Base-by-base conservation (phyloP, 495 filamentous ascomycete species). In the Talaromyces liani region DNA sequence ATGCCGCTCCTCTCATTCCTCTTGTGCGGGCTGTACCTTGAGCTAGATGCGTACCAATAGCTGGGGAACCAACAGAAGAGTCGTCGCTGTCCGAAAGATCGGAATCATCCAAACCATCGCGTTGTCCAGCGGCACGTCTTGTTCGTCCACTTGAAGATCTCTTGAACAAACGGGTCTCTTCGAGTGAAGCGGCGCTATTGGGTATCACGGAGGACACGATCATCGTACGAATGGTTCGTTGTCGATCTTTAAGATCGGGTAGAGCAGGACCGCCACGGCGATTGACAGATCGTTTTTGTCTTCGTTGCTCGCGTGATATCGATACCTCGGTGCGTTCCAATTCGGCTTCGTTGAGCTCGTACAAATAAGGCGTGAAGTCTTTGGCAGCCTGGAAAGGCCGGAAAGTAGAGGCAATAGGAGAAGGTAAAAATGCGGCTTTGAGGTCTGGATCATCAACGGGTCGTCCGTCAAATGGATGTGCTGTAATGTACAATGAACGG, bases 271-370 rank as follows among this genome's bases (percentile, higher is more conserved):
- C 94, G 64, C 94, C 94, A 61, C 94, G 86, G 56, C 94, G 85
- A 71, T 96, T 97, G 62, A 96, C 89, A 4, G 93, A 96, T 41
- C 94, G 86, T 77, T 98, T 97, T 76, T 97, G 92, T 58, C 93
- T 84, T 63, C 94, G 84, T 74, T 96, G 91, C 72, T 98, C 94
- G 67, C 94, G 84, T 29, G 92, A 92, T 62, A 97, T 89, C 49
- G 93, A 94, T 41, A 93, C 87, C 73, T 98, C 94, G 16, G 89
- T 92, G 62, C 88, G 85, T 71, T 98, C 93, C 29, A 98, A 78
- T 66, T 98, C 92, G 33, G 88, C 84, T 71, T 98, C 91, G 62
- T 87, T 96, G 63, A 98, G 81, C 71, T 97, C 94, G 72, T 95
- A 98, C 22, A 98, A 82, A 73, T 91, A 93, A 2, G 94, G 94